Conservation (phyloP, 139 green algal genomes). For the Diplosphaera chodatii region DNA sequence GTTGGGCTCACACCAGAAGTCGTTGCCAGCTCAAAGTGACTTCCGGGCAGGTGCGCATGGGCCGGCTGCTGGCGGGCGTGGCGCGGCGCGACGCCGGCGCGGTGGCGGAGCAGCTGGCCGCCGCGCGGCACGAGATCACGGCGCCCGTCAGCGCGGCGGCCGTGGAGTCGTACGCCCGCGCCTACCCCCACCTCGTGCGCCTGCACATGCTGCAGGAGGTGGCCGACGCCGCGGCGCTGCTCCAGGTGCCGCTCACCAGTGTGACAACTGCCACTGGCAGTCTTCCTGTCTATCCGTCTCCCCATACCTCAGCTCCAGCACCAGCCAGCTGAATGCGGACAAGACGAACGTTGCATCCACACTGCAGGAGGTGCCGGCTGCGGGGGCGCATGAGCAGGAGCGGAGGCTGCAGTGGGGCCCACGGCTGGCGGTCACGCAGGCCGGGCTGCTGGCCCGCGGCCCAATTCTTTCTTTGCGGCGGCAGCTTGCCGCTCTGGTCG, state of each 20-base stretch:
- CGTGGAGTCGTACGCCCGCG: conserved; percentile 82
- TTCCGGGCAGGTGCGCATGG: conserved; percentile 60
- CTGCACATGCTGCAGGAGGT: conserved; percentile 80
- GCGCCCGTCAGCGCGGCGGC: conserved; percentile 63
- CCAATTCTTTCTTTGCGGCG: conserved; percentile 77
- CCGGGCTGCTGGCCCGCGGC: conserved; percentile 60
- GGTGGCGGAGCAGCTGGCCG: conserved; percentile 36
- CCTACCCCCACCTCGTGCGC: conserved; percentile 79
- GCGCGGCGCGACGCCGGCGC: conserved; percentile 16
- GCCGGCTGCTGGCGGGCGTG: conserved; percentile 39
- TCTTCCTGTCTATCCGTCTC: no score
- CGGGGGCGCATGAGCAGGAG: conserved; percentile 29
- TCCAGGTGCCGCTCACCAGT: neutral
- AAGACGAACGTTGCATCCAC: neutral
- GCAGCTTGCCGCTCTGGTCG: conserved; percentile 57
- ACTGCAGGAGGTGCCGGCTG: neutral
- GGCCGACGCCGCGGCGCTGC: conserved; percentile 23
- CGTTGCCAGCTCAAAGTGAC: no score
- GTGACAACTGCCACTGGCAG: no score
- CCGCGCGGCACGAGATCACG: conserved; percentile 51
- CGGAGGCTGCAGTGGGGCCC: conserved; percentile 63
- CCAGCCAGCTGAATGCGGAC: neutral
- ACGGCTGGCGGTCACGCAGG: conserved; percentile 59
- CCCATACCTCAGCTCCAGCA: no score
- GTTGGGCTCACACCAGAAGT: no score